These are phyloP conservation scores for Dissophora globulifera DNA, from an alignment of 192 early-diverging fungal species.

Conservation along the genomic window DNA sequence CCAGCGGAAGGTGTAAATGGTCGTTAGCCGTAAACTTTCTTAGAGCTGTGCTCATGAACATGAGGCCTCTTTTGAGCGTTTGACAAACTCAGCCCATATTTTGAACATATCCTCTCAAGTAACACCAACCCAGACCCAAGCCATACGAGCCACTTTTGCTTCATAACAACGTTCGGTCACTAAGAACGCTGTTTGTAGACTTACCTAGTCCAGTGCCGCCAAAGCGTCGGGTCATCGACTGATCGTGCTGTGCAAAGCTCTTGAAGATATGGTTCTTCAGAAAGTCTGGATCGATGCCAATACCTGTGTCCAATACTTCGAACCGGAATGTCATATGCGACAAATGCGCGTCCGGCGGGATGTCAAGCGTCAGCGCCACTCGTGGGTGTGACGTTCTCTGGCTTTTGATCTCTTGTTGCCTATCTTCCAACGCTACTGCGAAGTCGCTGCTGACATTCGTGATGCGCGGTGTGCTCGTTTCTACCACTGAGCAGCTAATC, in stretches of 20 bases:
- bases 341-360: slow-evolving; percentile 27
- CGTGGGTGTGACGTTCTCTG: slow-evolving; percentile 4
- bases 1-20: no score
- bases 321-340: slow-evolving; percentile 59
- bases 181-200: no score
- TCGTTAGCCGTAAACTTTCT: no score
- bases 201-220: slow-evolving; percentile 77
- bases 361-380: not conserved
- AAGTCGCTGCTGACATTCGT: not conserved
- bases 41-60: no score
- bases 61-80: no score
- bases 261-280: slow-evolving; percentile 72
- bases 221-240: slow-evolving; percentile 74
- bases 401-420: not conserved
- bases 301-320: slow-evolving; percentile 77
- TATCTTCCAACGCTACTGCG: not conserved
- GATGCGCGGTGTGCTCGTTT: not conserved
- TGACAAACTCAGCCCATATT: no score
- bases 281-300: slow-evolving; percentile 76
- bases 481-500: slow-evolving; percentile 13
- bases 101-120: no score
- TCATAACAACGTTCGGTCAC: no score
- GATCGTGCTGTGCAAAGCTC: slow-evolving; percentile 77
- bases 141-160: no score
- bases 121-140: no score